Evolutionary conservation across 805 yeast genomes (phyloP), one percentile per base, ranked within the genome.

Genomic region (Candida bentonensis): DNA sequence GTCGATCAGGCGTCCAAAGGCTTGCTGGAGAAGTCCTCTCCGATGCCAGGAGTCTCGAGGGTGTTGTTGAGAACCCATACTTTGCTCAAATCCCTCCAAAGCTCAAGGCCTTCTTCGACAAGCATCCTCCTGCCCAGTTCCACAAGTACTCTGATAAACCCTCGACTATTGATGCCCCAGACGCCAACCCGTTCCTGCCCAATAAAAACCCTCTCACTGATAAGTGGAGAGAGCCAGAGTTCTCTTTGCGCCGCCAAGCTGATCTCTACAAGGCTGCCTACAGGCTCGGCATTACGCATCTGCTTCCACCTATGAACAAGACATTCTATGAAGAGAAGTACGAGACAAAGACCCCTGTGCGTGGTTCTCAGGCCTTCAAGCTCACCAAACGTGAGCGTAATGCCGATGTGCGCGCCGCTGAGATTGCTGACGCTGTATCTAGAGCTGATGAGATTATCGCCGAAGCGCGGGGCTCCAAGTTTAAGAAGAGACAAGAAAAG

Each of bases 171-270:
- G 66, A 64, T 42, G 88, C 86, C 42, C 70, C 74, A 21, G 73
- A 75, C 48, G 82, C 87, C 53, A 88, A 88, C 62, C 96, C 96
- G 44, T 88, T 88, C 61, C 62, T 85, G 45, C 80, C 94, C 21
- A 87, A 85, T 61, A 81, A 73, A 56, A 87, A 87, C 60, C 86
- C 94, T 20, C 74, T 81, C 21, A 85, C 94, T 21, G 75, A 81
- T n/a, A 69, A 65, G 53, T 76, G 79, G 66, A 94, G 84, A 54
- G 76, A 77, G 47, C 84, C 96, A 22, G 70, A 76, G 52, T 83
- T 75, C 63, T 83, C 95, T 5, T 66, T 79, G 56, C 75, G 95
- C 65, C 75, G 89, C 55, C 87, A 84, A 56, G 76, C 88, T 17
- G 95, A 80, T 50, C 65, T 88, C 44, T 86, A 73, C 70, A 88